These are phyloP conservation scores for Trichoderma sp. DNA, from an alignment of 2,329 filamentous ascomycete species.

Conservation along the genomic window DNA sequence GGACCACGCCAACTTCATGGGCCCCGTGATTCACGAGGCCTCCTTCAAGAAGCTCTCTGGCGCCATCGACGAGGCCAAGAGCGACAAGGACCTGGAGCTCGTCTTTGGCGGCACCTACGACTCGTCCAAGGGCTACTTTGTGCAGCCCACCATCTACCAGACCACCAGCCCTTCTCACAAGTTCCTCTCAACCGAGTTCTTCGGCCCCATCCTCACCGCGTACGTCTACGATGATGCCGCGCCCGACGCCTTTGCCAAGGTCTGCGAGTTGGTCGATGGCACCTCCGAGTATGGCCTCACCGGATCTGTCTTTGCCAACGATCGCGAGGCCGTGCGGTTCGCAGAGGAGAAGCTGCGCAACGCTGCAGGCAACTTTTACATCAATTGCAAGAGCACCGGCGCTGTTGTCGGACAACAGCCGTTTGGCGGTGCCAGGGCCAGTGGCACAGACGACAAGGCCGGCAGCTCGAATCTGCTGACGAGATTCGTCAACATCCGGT, in stretches of 20 bases:
- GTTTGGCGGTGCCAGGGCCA: constrained; percentile 65
- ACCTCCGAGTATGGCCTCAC: constrained; percentile 77
- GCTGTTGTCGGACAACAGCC: constrained; percentile 71
- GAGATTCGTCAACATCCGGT: constrained; percentile 64
- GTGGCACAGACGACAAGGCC: constrained; percentile 72
- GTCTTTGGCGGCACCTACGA: constrained; percentile 76
- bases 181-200: constrained; percentile 74
- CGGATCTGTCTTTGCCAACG: constrained; percentile 69
- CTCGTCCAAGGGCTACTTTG: constrained; percentile 73
- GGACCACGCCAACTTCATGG: constrained; percentile 75
- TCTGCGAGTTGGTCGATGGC: constrained; percentile 62
- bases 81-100: constrained; percentile 68
- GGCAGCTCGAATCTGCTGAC: constrained; percentile 61
- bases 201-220: constrained; percentile 71
- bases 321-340: constrained; percentile 61
- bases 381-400: constrained; percentile 79
- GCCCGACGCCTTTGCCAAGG: constrained; percentile 53
- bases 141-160: constrained; percentile 78
- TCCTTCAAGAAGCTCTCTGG: constrained; percentile 77
- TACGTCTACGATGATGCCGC: constrained; percentile 74
- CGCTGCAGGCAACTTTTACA: constrained; percentile 78
- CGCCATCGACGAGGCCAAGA: constrained; percentile 77
- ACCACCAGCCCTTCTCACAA: constrained; percentile 71
- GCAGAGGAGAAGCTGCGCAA: constrained; percentile 71
- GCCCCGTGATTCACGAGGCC: constrained; percentile 78